phyloP scores from a whole-genome alignment of 352 stramenopile genomes.

The Globisporangium barbulae region DNA sequence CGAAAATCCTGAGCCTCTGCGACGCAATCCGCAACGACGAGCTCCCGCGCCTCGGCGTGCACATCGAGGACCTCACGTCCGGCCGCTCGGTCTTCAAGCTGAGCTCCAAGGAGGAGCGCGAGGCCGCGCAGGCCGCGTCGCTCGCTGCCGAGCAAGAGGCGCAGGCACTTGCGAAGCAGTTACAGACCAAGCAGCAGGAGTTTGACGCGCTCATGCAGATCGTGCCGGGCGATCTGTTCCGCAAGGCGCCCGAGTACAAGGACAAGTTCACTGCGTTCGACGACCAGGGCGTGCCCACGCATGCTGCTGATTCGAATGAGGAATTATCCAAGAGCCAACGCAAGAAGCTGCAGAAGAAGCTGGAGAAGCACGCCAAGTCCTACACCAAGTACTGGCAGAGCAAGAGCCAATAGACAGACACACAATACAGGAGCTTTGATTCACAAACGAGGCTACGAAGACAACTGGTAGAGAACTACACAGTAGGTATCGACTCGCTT shows the following conservation, averaged over 20 bases:
- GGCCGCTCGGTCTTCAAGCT: slow-evolving; percentile 61
- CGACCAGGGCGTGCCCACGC: slow-evolving; percentile 47
- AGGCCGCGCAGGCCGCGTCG: slow-evolving; percentile 19
- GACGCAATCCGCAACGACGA: slow-evolving; percentile 59
- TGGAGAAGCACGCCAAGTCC: slow-evolving; percentile 67
- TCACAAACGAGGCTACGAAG: background rate
- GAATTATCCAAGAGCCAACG: slow-evolving; percentile 59
- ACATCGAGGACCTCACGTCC: slow-evolving; percentile 65
- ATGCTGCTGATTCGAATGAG: slow-evolving; percentile 32
- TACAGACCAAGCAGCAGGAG: slow-evolving; percentile 44
- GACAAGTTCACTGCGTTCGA: slow-evolving; percentile 57
- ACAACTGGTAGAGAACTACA: slow-evolving; percentile 1
- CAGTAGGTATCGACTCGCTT: background rate
- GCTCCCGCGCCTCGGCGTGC: slow-evolving; percentile 50
- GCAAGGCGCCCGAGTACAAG: slow-evolving; percentile 34
- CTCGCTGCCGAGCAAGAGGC: slow-evolving; percentile 11
- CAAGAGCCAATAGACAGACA: slow-evolving; percentile 12
- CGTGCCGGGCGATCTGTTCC: slow-evolving; percentile 50
- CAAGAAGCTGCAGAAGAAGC: slow-evolving; percentile 77
- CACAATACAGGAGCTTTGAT: background rate
- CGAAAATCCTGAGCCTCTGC: slow-evolving; percentile 52
- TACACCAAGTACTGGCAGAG: slow-evolving; percentile 62
- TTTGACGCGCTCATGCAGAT: slow-evolving; percentile 72
- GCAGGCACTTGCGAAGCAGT: slow-evolving; percentile 8
- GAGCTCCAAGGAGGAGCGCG: slow-evolving; percentile 35